Evolutionary conservation across 2,329 filamentous ascomycete species (phyloP), one percentile per base, ranked within the genome.

Genomic region (Neonectria punicea): DNA sequence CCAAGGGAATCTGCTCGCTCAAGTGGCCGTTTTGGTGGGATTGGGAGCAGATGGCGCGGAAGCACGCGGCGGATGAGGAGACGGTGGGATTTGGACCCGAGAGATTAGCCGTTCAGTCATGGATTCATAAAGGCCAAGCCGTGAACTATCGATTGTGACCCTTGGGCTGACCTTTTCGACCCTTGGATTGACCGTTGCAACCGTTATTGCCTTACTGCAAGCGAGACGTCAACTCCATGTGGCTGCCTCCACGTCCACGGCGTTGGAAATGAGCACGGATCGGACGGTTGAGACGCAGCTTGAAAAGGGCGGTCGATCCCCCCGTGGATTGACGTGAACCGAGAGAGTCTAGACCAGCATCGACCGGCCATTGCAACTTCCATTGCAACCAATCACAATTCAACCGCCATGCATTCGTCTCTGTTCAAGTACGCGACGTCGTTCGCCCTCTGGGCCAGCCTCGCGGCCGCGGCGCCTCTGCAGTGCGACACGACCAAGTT

Each of bases 401-500:
- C 25, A 25, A 25, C 1, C 10, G 46, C n/a, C 2, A 70, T 70
- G 68, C 2, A 25, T 25, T 25, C 25, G 25, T 53, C 61, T 20
- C 30, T 61, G 32, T n/a, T 30, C 25, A 61, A 61, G 22, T 53
- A 34, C 49, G 4, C n/a, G 13, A 28, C 36, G 10, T 28, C 36
- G 10, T 28, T 66, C 20, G 64, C 56, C n/a, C 10, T 68, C n/a
- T 71, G 61, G 61, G 65, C 51, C 51, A 39, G 30, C n/a, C 16
- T 66, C 10, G 54, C 51, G 20, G 39, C 59, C 55, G 69, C 69
- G 5, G 34, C 56, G 9, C 60, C 64, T 3, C n/a, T 3, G 10
- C 57, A 65, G 22, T 73, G 67, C 53, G 51, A 68, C 14, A 57
- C 65, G 1, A 56, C 61, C 4, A 54, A 50, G n/a, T 71, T 67